Conservation (phyloP, 1,284 basidiomycete species). For the Coriolopsis trogii region DNA sequence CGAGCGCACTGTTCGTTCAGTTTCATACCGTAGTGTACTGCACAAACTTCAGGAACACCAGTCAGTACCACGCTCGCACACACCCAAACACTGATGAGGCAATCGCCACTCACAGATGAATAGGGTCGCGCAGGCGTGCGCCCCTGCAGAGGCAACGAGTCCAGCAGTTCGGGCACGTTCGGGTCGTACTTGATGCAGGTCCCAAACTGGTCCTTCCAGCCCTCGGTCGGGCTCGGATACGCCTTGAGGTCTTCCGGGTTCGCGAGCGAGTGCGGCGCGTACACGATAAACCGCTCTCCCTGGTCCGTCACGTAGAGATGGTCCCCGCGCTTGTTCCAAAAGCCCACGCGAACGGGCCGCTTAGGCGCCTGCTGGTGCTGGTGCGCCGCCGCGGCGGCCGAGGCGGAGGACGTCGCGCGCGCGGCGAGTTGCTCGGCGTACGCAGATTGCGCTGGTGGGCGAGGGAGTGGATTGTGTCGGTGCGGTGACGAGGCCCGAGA, state of each 20-base stretch:
- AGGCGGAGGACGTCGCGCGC: constrained; percentile 24
- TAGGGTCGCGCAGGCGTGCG: constrained; percentile 57
- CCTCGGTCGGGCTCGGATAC: constrained; percentile 56
- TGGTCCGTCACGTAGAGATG: constrained; percentile 52
- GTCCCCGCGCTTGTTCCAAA: constrained; percentile 73
- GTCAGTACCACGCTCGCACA: not conserved
- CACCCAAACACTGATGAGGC: too few relatives aligned
- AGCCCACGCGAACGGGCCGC: constrained; percentile 48
- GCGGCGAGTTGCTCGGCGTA: constrained; percentile 16
- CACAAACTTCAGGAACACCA: constrained; percentile 20
- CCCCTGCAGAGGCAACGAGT: constrained; percentile 58
- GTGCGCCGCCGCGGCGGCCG: constrained; percentile 32
- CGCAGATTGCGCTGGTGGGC: constrained; percentile 25
- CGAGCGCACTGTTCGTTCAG: constrained; percentile 20
- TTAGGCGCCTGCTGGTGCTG: constrained; percentile 9
- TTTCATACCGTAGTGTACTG: constrained; percentile 20
- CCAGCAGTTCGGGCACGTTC: constrained; percentile 55
- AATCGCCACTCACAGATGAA: constrained; percentile 47
- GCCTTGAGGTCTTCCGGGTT: constrained; percentile 60
- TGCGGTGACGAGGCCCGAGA: constrained; percentile 15
- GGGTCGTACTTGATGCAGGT: constrained; percentile 41
- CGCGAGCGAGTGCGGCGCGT: constrained; percentile 52
- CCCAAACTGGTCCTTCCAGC: constrained; percentile 55
- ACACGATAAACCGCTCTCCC: constrained; percentile 55
- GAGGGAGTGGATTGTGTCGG: constrained; percentile 31